Base-by-base conservation (phyloP, 352 stramenopile species). In the Halophytophthora polymorphica region DNA sequence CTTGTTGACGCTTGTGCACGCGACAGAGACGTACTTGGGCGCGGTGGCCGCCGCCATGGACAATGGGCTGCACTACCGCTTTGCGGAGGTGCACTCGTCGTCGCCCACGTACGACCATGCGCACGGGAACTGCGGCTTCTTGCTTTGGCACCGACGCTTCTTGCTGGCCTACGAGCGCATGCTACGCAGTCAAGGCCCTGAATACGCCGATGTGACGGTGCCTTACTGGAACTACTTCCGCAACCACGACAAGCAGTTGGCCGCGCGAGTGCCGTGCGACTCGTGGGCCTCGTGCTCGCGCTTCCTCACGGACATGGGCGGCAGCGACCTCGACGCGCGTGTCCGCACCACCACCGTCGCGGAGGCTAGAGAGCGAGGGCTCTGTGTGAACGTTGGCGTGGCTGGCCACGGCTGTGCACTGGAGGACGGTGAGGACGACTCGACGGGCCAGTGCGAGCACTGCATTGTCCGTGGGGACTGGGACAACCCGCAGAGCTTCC, bases 171-270 rank as follows among this genome's bases (percentile, higher is more conserved):
- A 83, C 58, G 75, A 86, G 48, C 81, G 67, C 45, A 86, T 86
- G 75, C 70, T 86, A 28, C 75, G 75, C 35, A 77, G 58, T 33
- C 60, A 85, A 7, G 71, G 60, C 10, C 60, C 69, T 0, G 56
- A 50, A 15, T 88, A 77, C 53, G 74, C 66, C 5, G 82, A 67
- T 36, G 15, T 88, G 13, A 85, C 71, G 21, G 56, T 85, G 17
- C 73, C 77, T 14, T 88, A 86, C 59, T 88, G 74, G 73, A 67
- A 88, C 57, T 77, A 73, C 59, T 84, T 77, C 38, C 25, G 25
- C 25, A 51, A 65, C 45, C 59, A 53, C 15, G 57, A 53, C 33
- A 65, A 61, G 38, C 57, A 52, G 23, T 23, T 56, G 51, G 52
- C 44, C 10, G 22, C 38, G 22, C 19, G 15, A 2, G 50, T 25